Evolutionary conservation across 2,329 filamentous ascomycete genomes (phyloP).

Genomic region (Arachnomyces sp.): DNA sequence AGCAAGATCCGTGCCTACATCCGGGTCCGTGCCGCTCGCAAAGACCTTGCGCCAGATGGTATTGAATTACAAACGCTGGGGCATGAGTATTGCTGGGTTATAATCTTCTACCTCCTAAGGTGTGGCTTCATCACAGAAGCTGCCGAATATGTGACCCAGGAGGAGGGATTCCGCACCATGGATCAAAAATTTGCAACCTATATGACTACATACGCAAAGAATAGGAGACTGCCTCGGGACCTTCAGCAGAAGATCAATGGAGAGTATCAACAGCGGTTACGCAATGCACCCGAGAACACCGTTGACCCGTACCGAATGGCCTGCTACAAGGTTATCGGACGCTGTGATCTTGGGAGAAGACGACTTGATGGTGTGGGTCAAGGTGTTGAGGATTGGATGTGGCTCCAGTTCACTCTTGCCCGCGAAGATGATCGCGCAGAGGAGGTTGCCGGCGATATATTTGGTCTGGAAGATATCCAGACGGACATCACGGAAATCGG

Average conservation of each 20-base stretch:
- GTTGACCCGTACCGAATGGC: constrained; percentile 94
- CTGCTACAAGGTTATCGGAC: constrained; percentile 95
- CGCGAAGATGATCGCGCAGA: constrained; percentile 54
- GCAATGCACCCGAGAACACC: constrained; percentile 75
- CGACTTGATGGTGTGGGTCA: constrained; percentile 51
- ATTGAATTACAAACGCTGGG: constrained; percentile 70
- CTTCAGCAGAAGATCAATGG: constrained; percentile 80
- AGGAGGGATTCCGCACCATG: constrained; percentile 74
- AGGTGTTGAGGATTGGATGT: constrained; percentile 58
- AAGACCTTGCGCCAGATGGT: constrained; percentile 75
- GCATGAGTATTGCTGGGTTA: constrained; percentile 83
- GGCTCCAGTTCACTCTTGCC: constrained; percentile 57
- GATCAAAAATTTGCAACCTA: constrained; percentile 87
- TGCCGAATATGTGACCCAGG: constrained; percentile 73
- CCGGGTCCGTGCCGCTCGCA: constrained; percentile 66
- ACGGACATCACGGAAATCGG: constrained; percentile 80
- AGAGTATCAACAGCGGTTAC: constrained; percentile 77
- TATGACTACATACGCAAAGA: constrained; percentile 73
- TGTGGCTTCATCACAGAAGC: constrained; percentile 79
- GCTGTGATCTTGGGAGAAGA: constrained; percentile 52
- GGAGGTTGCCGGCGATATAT: constrained; percentile 54
- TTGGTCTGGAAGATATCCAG: constrained; percentile 61
- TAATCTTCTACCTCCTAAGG: constrained; percentile 85
- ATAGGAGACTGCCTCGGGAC: constrained; percentile 67
- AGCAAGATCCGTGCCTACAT: constrained; percentile 93